These are phyloP conservation scores for Pleurotus tuoliensis DNA, from an alignment of 768 basidiomycete species.

Conservation along the genomic window DNA sequence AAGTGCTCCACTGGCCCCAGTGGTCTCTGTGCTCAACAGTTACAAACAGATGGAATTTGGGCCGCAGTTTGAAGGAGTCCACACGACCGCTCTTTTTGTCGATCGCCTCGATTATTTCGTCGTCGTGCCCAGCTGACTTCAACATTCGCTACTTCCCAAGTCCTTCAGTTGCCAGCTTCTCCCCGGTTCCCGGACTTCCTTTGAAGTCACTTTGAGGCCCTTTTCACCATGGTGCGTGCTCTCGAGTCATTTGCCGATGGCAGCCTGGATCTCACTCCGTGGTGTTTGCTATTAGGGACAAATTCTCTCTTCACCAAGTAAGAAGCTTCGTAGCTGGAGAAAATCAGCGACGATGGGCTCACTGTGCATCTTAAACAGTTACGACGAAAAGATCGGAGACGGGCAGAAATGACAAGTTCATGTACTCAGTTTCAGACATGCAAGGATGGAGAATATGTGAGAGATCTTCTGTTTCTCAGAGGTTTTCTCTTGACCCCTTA, in stretches of 20 bases:
- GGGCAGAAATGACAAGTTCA: constrained; percentile 66
- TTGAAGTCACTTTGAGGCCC: neutral
- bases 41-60: constrained; percentile 6
- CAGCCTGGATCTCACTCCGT: neutral
- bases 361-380: constrained; percentile 36
- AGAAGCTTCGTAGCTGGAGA: constrained; percentile 20
- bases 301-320: constrained; percentile 80
- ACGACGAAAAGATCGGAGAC: constrained; percentile 77
- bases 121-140: constrained; percentile 13
- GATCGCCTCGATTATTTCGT: constrained; percentile 6
- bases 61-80: constrained; percentile 15
- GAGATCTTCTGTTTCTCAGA: constrained; percentile 33
- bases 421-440: constrained; percentile 90
- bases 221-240: constrained; percentile 28
- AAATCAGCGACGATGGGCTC: constrained; percentile 7
- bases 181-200: neutral
- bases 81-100: constrained; percentile 31
- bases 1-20: neutral
- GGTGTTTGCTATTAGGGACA: constrained; percentile 51
- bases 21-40: neutral
- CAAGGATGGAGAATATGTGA: constrained; percentile 98
- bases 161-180: constrained; percentile 3
- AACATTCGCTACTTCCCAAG: constrained; percentile 11
- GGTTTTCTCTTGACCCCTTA: neutral
- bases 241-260: constrained; percentile 4